Evolutionary conservation across 1,284 basidiomycete genomes (phyloP).

Genomic region (Tilletia caries): DNA sequence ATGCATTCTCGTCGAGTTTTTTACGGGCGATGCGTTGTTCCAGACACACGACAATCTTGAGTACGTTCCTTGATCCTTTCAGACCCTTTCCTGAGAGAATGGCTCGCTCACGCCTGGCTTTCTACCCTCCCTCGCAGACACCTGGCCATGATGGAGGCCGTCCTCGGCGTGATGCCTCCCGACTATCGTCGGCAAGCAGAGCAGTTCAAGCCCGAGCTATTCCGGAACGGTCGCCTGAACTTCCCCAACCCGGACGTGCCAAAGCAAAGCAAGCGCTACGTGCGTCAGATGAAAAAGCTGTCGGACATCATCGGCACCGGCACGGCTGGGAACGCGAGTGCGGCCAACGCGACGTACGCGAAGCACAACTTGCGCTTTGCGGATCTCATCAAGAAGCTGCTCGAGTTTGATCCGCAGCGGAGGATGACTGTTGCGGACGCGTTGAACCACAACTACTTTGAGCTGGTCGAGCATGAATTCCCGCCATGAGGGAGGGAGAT

Average conservation of each 20-base stretch:
- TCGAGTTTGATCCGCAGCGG: slow-evolving; percentile 85
- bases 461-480: slow-evolving; percentile 40
- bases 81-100: not conserved
- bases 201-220: slow-evolving; percentile 80
- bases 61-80: not conserved
- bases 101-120: not conserved
- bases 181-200: slow-evolving; percentile 63
- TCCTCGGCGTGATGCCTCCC: slow-evolving; percentile 93
- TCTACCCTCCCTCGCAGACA: slow-evolving; percentile 57
- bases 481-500: slow-evolving; percentile 25
- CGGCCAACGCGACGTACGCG: slow-evolving; percentile 18
- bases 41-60: slow-evolving; percentile 99
- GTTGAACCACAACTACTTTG: slow-evolving; percentile 50
- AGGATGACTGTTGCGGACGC: slow-evolving; percentile 48
- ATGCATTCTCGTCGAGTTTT: slow-evolving; percentile 98
- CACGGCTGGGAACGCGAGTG: not conserved
- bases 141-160: slow-evolving; percentile 99
- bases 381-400: slow-evolving; percentile 77
- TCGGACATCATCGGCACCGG: slow-evolving; percentile 73
- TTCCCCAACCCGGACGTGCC: slow-evolving; percentile 85
- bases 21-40: slow-evolving; percentile 93
- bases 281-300: slow-evolving; percentile 76
- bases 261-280: slow-evolving; percentile 88
- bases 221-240: slow-evolving; percentile 79
- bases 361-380: slow-evolving; percentile 71